Evolutionary conservation across 768 basidiomycete genomes (phyloP), one percentile per base, ranked within the genome.

Genomic region (Panaeolus papilionaceus): DNA sequence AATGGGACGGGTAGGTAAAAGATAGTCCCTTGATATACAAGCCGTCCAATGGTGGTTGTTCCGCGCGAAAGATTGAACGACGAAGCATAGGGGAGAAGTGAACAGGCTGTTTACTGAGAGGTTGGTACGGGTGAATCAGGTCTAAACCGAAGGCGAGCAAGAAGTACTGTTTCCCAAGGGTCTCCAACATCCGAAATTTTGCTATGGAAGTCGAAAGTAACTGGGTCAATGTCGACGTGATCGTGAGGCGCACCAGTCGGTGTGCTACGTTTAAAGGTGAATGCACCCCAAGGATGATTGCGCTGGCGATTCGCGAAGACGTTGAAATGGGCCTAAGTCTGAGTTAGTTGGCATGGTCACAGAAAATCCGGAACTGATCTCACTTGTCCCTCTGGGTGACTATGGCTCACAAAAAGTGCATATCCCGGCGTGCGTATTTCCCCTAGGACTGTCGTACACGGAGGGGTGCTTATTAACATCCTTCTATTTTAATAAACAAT

Each of bases 61-160:
- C 33, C 33, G 5, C 33, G 33, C 2, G 33, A 33, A 33, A 33
- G 33, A 33, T 33, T 2, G 33, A 33, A 33, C 1, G 33, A 5
- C 1, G 33, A 33, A 33, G 33, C 33, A 33, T 33, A 33, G 33
- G 33, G 2, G 33, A 1, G 33, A 33, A 33, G 33, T 3, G 33
- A 33, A 33, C 5, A 33, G 3, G 2, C 33, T 33, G 33, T 33
- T 33, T 33, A 44, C 47, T 51, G 47, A 10, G 73, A 74, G 33
- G 88, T 92, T 1, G 91, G 89, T 51, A 86, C 86, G 3, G 78
- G 66, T 28, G 78, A 78, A 68, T 92, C 91, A 1, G 86, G 84
- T 67, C 86, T 88, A 78, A 92, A 93, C 33, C 89, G 80, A 63
- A 93, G 75, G 9, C 88, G 80, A 8, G 90, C 86, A 37, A 93